Conservation (phyloP, 768 basidiomycete species). For the Dacryopinax spathularia region DNA sequence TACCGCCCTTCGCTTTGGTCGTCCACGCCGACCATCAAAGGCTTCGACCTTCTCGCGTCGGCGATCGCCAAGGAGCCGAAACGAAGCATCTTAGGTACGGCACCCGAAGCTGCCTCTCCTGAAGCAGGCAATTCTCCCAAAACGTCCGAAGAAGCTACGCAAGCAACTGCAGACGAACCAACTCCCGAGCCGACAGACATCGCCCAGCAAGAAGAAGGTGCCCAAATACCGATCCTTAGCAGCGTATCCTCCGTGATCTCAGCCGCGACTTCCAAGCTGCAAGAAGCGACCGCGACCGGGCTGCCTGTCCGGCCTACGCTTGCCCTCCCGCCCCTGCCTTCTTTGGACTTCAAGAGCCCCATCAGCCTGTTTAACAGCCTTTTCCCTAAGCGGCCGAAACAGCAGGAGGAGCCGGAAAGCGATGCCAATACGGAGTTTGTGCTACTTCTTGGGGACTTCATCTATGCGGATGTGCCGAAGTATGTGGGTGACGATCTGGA, state of each 20-base stretch:
- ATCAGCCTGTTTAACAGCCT: background rate
- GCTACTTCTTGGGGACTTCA: constrained; percentile 59
- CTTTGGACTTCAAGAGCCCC: background rate
- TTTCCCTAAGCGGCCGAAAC: background rate
- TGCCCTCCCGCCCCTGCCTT: background rate
- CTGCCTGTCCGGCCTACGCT: background rate
- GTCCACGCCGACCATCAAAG: constrained; percentile 37
- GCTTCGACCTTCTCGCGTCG: constrained; percentile 46
- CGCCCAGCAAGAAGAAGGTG: background rate
- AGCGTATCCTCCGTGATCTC: background rate
- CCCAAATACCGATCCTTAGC: background rate
- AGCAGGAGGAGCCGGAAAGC: background rate
- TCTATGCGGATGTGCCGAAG: constrained; percentile 58
- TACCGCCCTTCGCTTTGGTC: constrained; percentile 41
- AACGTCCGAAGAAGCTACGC: background rate
- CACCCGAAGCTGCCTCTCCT: constrained; percentile 12
- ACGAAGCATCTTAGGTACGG: background rate
- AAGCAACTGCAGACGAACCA: background rate
- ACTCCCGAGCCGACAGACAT: background rate
- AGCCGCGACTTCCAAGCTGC: background rate
- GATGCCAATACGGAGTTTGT: constrained; percentile 38
- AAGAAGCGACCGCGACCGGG: background rate
- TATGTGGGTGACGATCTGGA: constrained; percentile 44
- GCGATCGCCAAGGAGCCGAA: background rate
- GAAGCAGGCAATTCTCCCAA: background rate